phyloP scores from a whole-genome alignment of 305 asterid genomes.

The Fraxinus baroniana region DNA sequence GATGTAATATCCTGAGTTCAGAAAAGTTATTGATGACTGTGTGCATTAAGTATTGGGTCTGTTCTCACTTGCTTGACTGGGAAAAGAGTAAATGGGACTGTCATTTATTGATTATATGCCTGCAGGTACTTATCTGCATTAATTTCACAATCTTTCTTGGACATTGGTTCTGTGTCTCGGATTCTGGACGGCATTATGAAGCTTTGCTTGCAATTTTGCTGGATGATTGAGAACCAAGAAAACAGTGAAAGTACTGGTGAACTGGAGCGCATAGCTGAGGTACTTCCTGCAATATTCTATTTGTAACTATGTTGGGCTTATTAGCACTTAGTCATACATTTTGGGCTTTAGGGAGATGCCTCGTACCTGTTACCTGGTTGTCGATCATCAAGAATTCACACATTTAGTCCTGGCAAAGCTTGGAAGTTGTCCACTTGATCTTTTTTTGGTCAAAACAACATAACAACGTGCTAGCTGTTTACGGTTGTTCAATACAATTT shows the following conservation, averaged over 20 bases:
- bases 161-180: conserved; percentile 96
- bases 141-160: conserved; percentile 93
- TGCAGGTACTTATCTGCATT: conserved; percentile 93
- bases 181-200: conserved; percentile 96
- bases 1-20: background rate
- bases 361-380: background rate
- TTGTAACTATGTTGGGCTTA: conserved; percentile 18
- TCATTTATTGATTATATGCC: conserved; percentile 20
- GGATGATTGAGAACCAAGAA: conserved; percentile 85
- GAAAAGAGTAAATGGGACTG: conserved; percentile 8
- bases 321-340: background rate
- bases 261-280: conserved; percentile 91
- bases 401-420: background rate
- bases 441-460: background rate
- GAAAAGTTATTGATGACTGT: conserved; percentile 7
- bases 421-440: background rate
- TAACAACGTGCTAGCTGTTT: background rate
- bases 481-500: background rate
- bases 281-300: conserved; percentile 28
- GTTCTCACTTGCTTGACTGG: conserved; percentile 17
- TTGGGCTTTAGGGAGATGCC: background rate
- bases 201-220: conserved; percentile 91
- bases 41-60: conserved; percentile 2
- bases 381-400: background rate
- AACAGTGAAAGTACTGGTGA: conserved; percentile 63